These are phyloP conservation scores for Wickerhamiella dianesei DNA, from an alignment of 805 yeast genomes.

Conservation along the genomic window DNA sequence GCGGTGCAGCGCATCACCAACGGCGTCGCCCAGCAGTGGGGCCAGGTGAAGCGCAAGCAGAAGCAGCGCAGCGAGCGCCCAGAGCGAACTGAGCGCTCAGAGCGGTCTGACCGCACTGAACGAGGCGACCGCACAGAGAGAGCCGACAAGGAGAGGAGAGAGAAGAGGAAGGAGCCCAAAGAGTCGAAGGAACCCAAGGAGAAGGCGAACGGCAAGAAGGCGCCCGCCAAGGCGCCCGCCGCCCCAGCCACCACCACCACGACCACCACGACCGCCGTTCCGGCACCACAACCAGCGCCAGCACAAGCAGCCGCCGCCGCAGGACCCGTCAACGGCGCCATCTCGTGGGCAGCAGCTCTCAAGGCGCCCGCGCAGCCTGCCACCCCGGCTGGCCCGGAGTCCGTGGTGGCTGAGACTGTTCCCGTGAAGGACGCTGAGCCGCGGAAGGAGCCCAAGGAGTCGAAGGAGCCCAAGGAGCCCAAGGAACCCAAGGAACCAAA, in stretches of 20 bases:
- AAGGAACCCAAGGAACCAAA: too few species aligned
- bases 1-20: conserved; percentile 81
- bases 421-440: conserved; percentile 7
- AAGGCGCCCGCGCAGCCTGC: conserved; percentile 10
- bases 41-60: conserved; percentile 43
- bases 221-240: conserved; percentile 12
- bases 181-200: conserved; percentile 5
- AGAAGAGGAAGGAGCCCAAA: conserved; percentile 19
- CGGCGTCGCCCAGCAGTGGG: conserved; percentile 88
- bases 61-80: conserved; percentile 1
- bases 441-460: conserved; percentile 11
- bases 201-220: not conserved
- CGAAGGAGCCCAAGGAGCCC: conserved; percentile 11
- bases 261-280: not conserved
- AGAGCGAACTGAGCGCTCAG: conserved; percentile 1
- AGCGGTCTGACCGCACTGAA: not conserved
- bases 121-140: not conserved
- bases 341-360: conserved; percentile 1
- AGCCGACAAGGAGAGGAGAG: conserved; percentile 3
- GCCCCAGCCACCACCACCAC: conserved; percentile 3
- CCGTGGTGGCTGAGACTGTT: too few species aligned
- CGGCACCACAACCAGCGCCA: conserved; percentile 5
- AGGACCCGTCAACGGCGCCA: conserved; percentile 15
- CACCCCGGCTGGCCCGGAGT: conserved; percentile 10
- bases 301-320: conserved; percentile 9